These are phyloP conservation scores for Durusdinium trenchii DNA, from an alignment of 73 alveolate species.

Conservation along the genomic window DNA sequence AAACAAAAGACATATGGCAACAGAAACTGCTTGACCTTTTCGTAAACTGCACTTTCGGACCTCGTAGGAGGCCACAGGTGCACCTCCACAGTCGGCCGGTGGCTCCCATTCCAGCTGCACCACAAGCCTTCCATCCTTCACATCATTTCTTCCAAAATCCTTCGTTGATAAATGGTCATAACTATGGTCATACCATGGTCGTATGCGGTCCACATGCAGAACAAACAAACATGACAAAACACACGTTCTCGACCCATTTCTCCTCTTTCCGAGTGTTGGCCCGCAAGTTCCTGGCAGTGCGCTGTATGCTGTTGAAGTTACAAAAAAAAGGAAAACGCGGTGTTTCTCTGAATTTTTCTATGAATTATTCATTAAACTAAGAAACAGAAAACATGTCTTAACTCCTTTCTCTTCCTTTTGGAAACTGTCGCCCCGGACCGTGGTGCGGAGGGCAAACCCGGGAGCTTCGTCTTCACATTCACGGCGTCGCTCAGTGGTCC, in stretches of 20 bases:
- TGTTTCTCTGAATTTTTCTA: too few species aligned
- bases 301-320: neutral
- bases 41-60: neutral
- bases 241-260: neutral
- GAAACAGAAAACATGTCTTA: too few species aligned
- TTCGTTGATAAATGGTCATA: too few species aligned
- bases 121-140: constrained; percentile 39
- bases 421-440: neutral
- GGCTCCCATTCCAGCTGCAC: constrained; percentile 93
- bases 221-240: neutral
- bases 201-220: neutral
- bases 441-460: constrained; percentile 85
- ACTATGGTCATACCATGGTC: neutral
- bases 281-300: constrained; percentile 45
- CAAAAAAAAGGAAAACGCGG: neutral
- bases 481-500: constrained; percentile 86
- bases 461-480: constrained; percentile 82
- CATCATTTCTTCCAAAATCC: too few species aligned
- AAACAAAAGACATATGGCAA: neutral
- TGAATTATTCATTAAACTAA: too few species aligned
- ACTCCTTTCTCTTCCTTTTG: neutral
- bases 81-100: constrained; percentile 88
- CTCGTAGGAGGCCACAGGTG: constrained; percentile 89
- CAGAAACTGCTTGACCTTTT: neutral
- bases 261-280: constrained; percentile 91